phyloP scores from a whole-genome alignment of 2,329 filamentous ascomycete species.

The Tolypocladium sp. region DNA sequence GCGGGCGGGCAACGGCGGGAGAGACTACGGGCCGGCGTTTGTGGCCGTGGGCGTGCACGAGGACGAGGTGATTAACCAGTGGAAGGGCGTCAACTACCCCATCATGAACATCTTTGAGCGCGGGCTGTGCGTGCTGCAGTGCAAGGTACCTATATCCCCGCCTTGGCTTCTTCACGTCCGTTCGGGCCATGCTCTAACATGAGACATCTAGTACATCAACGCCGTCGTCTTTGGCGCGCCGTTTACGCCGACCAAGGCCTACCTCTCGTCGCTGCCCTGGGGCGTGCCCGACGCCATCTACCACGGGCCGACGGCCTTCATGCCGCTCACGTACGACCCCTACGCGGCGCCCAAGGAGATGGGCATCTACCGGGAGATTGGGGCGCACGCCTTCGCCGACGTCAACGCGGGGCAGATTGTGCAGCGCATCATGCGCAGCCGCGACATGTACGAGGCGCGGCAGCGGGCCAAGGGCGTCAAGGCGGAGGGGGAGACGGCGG shows the following conservation, averaged over 20 bases:
- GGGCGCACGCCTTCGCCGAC: slow-evolving; percentile 67
- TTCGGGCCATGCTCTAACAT: too few relatives aligned
- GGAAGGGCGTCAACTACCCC: slow-evolving; percentile 96
- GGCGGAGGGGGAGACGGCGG: slow-evolving; percentile 61
- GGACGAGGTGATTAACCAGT: slow-evolving; percentile 88
- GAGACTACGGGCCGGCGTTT: slow-evolving; percentile 74
- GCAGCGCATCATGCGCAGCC: slow-evolving; percentile 75
- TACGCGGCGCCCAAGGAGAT: slow-evolving; percentile 74
- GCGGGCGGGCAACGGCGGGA: slow-evolving; percentile 43
- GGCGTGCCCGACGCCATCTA: slow-evolving; percentile 74
- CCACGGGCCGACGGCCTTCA: slow-evolving; percentile 92
- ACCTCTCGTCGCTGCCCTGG: slow-evolving; percentile 66
- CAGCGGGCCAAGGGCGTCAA: slow-evolving; percentile 89
- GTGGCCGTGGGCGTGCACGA: slow-evolving; percentile 93
- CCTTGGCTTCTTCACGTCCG: too few relatives aligned
- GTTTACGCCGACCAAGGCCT: slow-evolving; percentile 72
- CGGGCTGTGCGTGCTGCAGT: slow-evolving; percentile 90
- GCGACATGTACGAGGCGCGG: slow-evolving; percentile 81
- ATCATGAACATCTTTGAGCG: slow-evolving; percentile 99
- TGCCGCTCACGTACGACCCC: slow-evolving; percentile 69
- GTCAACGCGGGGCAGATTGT: slow-evolving; percentile 94
- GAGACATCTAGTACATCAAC: slow-evolving; percentile 61
- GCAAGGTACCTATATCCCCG: slow-evolving; percentile 49
- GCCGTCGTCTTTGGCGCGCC: slow-evolving; percentile 84
- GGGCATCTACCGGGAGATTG: slow-evolving; percentile 76